Conservation (phyloP, 2,329 filamentous ascomycete genomes). For the Fusarium keratoplasticum region DNA sequence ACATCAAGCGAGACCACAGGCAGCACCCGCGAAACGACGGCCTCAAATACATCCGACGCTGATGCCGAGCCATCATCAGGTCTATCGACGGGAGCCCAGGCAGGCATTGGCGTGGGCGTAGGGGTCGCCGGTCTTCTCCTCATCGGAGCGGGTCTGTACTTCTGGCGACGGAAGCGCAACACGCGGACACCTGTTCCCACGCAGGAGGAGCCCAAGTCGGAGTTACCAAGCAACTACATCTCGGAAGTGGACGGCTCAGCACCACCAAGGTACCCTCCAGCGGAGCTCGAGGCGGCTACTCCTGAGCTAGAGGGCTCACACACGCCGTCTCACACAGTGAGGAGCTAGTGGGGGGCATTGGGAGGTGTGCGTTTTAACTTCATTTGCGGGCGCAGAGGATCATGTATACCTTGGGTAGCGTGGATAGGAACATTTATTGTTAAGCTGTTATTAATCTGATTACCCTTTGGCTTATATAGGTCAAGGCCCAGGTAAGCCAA, state of each 20-base stretch:
- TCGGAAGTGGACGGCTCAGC: neutral
- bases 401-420: neutral
- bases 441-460: no score
- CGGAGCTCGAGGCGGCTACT: neutral
- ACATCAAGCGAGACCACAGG: neutral
- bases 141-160: slow-evolving; percentile 8
- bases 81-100: slow-evolving; percentile 29
- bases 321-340: neutral
- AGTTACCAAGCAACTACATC: neutral
- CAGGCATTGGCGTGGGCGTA: slow-evolving; percentile 28
- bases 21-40: neutral
- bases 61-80: neutral
- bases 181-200: neutral
- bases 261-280: neutral
- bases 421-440: neutral
- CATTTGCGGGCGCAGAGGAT: neutral
- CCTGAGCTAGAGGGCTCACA: neutral
- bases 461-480: no score
- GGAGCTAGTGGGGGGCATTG: neutral
- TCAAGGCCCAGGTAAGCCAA: no score
- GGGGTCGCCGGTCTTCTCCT: slow-evolving; percentile 13
- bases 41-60: neutral
- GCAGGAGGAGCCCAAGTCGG: neutral
- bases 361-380: neutral
- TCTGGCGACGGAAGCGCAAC: slow-evolving; percentile 11